Conservation (phyloP, 441 rosid genomes). For the Adansonia madagascariensis region DNA sequence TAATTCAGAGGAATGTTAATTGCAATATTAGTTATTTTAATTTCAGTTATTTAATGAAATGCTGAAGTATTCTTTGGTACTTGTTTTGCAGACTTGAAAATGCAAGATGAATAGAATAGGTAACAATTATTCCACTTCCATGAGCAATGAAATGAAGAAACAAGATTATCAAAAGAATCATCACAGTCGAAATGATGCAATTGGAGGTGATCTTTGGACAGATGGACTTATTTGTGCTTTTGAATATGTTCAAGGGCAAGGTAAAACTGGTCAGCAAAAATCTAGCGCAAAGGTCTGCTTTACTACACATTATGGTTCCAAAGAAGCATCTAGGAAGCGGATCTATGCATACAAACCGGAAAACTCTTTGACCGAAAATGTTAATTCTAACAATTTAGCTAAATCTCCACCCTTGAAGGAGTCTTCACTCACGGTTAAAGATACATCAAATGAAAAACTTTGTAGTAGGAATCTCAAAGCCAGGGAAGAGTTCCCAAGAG, state of each 20-base stretch:
- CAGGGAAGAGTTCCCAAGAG: conserved; percentile 34
- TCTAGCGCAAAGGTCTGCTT: conserved; percentile 26
- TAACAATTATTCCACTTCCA: conserved; percentile 6
- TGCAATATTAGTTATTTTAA: not conserved
- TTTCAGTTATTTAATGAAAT: not conserved
- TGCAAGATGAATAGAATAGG: conserved; percentile 21
- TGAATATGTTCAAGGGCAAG: conserved; percentile 41
- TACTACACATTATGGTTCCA: conserved; percentile 14
- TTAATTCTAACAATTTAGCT: conserved; percentile 18
- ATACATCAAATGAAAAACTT: conserved; percentile 24
- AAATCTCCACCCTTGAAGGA: conserved; percentile 22
- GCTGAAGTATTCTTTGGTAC: not conserved
- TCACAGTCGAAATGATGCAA: conserved; percentile 22
- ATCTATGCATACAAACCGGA: conserved; percentile 11
- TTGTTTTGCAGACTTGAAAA: conserved; percentile 26
- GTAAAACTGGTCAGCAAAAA: conserved; percentile 31
- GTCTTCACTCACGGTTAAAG: conserved; percentile 10
- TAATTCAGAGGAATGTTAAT: not conserved
- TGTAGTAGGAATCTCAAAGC: conserved; percentile 16
- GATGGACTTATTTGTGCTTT: conserved; percentile 60
- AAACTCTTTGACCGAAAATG: not conserved
- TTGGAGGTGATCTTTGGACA: conserved; percentile 46
- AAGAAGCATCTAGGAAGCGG: conserved; percentile 10
- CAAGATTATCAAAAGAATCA: conserved; percentile 27
- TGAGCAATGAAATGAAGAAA: conserved; percentile 20